Base-by-base conservation (phyloP, 2,329 filamentous ascomycete species). In the Fusarium armeniacum region DNA sequence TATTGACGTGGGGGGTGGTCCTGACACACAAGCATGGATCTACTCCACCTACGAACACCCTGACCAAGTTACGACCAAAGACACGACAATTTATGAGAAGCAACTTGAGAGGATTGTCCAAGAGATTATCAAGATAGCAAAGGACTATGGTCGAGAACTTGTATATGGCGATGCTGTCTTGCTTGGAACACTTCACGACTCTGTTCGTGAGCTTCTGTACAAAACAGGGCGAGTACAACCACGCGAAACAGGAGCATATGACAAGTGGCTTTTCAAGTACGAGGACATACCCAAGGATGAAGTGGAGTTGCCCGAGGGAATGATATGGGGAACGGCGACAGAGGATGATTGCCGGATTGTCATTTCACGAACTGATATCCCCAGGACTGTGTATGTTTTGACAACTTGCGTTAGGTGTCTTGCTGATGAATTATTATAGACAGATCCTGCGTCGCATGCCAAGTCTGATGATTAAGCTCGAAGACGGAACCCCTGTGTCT, bases 11-110 rank as follows among this genome's bases (percentile, higher is more conserved):
- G 85, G 85, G 6, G 83, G 82, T 56, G 83, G 84, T 0, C 88
- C 87, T 0, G 89, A 91, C 74, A 92, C 90, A 0, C 86, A 91
- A 65, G 80, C 88, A 32, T 91, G 87, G 85, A 73, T 92, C 2
- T 92, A 89, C 76, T 83, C 82, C 2, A 85, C 84, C 0, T 73
- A 86, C 4, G 85, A 89, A 62, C 77, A 80, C 58, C 55, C 65
- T 2, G 9, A 53, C 3, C 36, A 50, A 26, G 30, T 64, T 5
- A 55, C 58, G 10, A 35, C 51, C 0, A 63, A 67, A 2, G 65
- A 69, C 6, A 58, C 67, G 5, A 22, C 22, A 6, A 15, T 72
- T 1, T 79, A 79, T 46, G 75, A 79, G 24, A 55, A 62, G 18
- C 81, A 83, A 50, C 64, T 83, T 11, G 56, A 76, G 2, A 64